Percentiles rank a stretch among this genome's conserved stretches.
These are phyloP conservation scores for Cocos nucifera DNA, from an alignment of 176 grass and related monocot genomes.

Conservation along the genomic window DNA sequence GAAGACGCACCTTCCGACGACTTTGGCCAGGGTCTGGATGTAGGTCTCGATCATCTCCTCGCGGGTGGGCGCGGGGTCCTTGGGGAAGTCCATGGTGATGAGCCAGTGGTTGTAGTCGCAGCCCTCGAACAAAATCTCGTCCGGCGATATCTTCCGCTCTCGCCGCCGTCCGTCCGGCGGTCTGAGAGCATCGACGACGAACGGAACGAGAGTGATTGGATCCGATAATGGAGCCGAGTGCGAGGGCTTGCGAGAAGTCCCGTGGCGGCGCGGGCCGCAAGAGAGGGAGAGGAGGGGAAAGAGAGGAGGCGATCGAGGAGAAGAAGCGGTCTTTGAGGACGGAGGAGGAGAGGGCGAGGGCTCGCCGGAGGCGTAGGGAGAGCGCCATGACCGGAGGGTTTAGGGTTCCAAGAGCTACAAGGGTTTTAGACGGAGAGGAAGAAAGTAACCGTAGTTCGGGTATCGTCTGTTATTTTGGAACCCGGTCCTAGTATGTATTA, in stretches of 20 bases:
- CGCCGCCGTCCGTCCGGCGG: conserved; percentile 22
- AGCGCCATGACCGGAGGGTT: background rate
- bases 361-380: background rate
- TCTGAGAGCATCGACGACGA: conserved; percentile 36
- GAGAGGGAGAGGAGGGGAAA: background rate
- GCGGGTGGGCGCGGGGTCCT: conserved; percentile 59
- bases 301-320: background rate
- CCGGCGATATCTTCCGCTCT: conserved; percentile 42
- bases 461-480: no score
- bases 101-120: conserved; percentile 99
- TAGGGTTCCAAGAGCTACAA: background rate
- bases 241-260: background rate
- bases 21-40: conserved; percentile 85
- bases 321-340: background rate
- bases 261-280: background rate
- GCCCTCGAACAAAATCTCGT: conserved; percentile 85
- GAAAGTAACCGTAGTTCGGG: no score
- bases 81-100: conserved; percentile 93
- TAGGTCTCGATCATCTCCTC: conserved; percentile 96
- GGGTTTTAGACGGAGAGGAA: background rate
- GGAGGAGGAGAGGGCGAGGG: background rate
- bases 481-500: no score
- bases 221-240: background rate
- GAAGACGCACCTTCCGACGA: conserved; percentile 60
- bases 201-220: conserved; percentile 31